Evolutionary conservation across 139 green algal species (phyloP), one percentile per base, ranked within the genome.

Genomic region (Eudorina sp.): DNA sequence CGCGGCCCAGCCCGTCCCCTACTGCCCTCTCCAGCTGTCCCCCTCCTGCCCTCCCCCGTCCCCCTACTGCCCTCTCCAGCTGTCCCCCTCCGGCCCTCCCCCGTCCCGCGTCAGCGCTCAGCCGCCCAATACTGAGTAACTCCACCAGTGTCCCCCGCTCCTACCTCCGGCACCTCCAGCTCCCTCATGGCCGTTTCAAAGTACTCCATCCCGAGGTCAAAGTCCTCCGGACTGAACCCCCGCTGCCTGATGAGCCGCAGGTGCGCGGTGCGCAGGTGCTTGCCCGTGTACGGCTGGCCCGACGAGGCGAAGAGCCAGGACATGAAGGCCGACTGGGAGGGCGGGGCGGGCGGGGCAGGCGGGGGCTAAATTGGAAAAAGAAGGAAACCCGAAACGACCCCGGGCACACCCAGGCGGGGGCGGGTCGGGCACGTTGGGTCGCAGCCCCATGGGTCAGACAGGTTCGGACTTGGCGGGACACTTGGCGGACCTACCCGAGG

Each of bases 171-270:
- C 40, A 25, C 78, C 14, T 64, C 40, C 25, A 85, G 58, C 27
- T 85, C 78, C 18, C 9, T 25, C 78, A 85, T 74, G 0, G 78
- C 27, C 0, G 40, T 6, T 0, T 43, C 36, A 21, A 74, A 74
- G 78, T 74, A 60, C 53, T 53, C 21, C 76, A 84, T 84, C 1
- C 76, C 76, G 25, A 43, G 16, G 3, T 85, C 55, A 43, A 75
- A 85, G 58, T 85, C 78, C 25, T 40, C 55, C 5, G 78, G 78
- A 14, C 40, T 72, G 55, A 85, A 85, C 40, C 78, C 78, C 25
- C 40, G 38, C 58, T 85, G 78, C 78, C 58, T 55, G 55, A 85
- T 85, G 3, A 85, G 55, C 16, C 38, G 36, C 27, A 85, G 41
- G 53, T 85, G 78, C 40, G 41, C 78, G 13, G 4, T n/a, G 38